Conservation (phyloP, 176 grass and related monocot species). For the Neostapfia colusana region DNA sequence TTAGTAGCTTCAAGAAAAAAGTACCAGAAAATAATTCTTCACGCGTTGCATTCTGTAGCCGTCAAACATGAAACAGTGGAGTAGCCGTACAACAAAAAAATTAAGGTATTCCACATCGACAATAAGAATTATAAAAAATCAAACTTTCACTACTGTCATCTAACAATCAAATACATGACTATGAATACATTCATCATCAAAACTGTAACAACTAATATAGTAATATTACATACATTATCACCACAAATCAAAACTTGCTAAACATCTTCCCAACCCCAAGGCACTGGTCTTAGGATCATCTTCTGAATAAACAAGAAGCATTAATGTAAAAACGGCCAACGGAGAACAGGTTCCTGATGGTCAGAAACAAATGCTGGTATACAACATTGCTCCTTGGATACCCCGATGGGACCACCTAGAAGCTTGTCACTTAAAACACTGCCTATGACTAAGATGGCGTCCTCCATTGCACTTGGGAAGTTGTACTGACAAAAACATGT, state of each 20-base stretch:
- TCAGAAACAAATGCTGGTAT: conserved; percentile 19
- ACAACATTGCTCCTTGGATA: conserved; percentile 32
- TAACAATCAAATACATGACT: conserved; percentile 9
- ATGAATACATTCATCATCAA: conserved; percentile 24
- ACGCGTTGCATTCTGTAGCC: neutral
- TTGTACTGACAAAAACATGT: conserved; percentile 24
- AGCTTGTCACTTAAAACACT: conserved; percentile 21
- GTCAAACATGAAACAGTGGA: neutral
- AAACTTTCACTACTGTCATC: neutral
- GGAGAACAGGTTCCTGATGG: conserved; percentile 23
- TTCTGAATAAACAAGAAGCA: neutral
- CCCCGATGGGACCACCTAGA: neutral
- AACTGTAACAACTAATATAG: conserved; percentile 20
- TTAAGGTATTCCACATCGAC: neutral
- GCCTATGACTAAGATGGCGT: neutral
- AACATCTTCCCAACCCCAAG: neutral
- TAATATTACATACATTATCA: conserved; percentile 33
- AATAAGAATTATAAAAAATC: neutral
- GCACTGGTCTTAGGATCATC: neutral
- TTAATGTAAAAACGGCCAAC: conserved; percentile 14
- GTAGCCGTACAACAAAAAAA: neutral
- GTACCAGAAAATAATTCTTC: neutral
- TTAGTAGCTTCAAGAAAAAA: neutral
- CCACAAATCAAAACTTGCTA: conserved; percentile 26
- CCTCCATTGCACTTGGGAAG: conserved; percentile 1